Base-by-base conservation (phyloP, 768 basidiomycete genomes). In the Rhodotorula taiwanensis region DNA sequence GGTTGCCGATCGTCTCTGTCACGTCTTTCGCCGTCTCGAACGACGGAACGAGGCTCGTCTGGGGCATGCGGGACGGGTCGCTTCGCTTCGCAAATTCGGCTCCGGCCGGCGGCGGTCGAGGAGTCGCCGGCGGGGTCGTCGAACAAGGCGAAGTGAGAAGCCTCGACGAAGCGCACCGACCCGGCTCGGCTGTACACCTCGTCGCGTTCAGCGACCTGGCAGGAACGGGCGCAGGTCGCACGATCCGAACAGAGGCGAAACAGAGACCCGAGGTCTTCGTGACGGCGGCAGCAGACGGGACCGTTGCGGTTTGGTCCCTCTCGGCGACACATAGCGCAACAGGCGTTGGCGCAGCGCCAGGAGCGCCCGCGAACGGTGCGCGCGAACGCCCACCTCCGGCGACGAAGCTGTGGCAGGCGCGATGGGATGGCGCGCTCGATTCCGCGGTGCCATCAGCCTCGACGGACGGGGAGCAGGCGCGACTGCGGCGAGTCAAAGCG, bases 51-150 rank as follows among this genome's bases (percentile, higher is more conserved):
- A 11, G 52, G 10, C 18, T 69, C 25, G 51, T 69, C 20, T 69
- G 67, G 67, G 67, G 67, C 8, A 64, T 64, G 62, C 18, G 52
- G 5, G 62, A 69, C 48, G 67, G 67, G 5, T 41, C 27, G 6
- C 42, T 69, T 25, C 16, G 67, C 9, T 39, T 69, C 42, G 52
- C 43, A 7, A 65, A 60, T 31, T 33, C 25, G 15, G 15, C 41
- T 2, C 16, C 55, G 23, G 4, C 55, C 2, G 28, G 39, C 34
- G 57, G 33, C 36, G 56, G 44, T 10, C 28, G 54, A 1, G 54
- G 54, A 3, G 31, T 23, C 6, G 30, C 42, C 14, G 54, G 54
- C 43, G 54, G 54, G 20, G 44, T 31, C 23, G 23, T 31, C 56
- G 55, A 36, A 41, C 43, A 25, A 25, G 59, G 44, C 44, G 60